Conservation (phyloP, 2,329 filamentous ascomycete species). For the Diaporthe batatas region DNA sequence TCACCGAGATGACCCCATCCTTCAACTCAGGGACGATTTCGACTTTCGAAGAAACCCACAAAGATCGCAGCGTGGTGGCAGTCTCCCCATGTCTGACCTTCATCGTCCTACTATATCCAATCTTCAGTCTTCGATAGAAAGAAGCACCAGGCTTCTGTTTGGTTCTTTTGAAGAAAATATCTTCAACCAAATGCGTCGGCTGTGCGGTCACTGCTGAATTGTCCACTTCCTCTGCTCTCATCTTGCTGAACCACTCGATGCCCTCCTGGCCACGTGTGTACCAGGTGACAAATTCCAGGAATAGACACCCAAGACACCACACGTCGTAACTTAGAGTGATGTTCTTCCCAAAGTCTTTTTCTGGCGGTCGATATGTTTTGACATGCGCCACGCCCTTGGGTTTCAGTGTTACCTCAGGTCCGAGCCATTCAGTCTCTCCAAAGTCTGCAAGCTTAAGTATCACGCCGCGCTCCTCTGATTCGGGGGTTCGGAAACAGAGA, state of each 20-base stretch:
- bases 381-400: not conserved
- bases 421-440: not conserved
- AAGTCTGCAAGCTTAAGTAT: slow-evolving; percentile 20
- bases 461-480: rapidly evolving
- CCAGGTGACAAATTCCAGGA: slow-evolving; percentile 18
- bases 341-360: not conserved
- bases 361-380: slow-evolving; percentile 1
- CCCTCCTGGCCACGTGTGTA: not conserved
- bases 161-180: no score
- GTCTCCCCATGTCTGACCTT: no score
- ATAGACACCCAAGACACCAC: slow-evolving; percentile 19
- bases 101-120: no score
- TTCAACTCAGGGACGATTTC: no score
- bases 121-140: no score
- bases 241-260: not conserved
- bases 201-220: not conserved
- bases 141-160: no score
- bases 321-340: slow-evolving; percentile 6
- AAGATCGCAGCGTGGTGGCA: no score
- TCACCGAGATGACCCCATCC: no score
- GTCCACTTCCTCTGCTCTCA: not conserved
- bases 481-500: not conserved
- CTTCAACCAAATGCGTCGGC: not conserved
- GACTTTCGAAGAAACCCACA: no score
- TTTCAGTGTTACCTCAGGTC: not conserved